phyloP scores from a whole-genome alignment of 2,329 filamentous ascomycete species.

The Cladosporium sp. region DNA sequence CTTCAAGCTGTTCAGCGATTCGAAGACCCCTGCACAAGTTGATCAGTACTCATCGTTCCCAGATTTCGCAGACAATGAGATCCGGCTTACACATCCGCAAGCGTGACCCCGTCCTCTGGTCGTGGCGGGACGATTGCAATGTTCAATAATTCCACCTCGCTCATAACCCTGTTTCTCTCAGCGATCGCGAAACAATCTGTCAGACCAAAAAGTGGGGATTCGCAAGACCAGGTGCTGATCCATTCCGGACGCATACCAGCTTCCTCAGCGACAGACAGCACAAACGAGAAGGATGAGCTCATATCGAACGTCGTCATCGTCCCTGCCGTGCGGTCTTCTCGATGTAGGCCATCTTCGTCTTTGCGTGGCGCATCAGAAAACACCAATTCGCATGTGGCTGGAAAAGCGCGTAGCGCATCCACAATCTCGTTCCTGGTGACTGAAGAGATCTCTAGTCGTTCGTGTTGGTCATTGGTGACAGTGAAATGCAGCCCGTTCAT shows the following conservation, averaged over 20 bases:
- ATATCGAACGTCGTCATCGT: neutral
- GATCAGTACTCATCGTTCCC: neutral
- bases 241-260: neutral
- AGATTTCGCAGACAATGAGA: neutral
- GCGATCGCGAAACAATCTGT: neutral
- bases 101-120: neutral
- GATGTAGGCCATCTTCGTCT: neutral
- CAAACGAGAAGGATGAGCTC: neutral
- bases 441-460: neutral
- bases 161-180: neutral
- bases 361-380: neutral
- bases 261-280: neutral
- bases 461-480: neutral
- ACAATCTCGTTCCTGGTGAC: neutral
- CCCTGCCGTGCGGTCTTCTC: too few species aligned
- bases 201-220: neutral
- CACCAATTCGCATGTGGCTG: neutral
- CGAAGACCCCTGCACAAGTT: neutral
- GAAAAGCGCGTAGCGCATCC: neutral
- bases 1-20: neutral
- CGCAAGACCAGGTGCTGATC: neutral
- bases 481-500: neutral
- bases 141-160: neutral
- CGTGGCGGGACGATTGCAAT: neutral
- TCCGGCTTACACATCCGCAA: neutral